Conservation (phyloP, 345 rosid species). For the Angophora floribunda region DNA sequence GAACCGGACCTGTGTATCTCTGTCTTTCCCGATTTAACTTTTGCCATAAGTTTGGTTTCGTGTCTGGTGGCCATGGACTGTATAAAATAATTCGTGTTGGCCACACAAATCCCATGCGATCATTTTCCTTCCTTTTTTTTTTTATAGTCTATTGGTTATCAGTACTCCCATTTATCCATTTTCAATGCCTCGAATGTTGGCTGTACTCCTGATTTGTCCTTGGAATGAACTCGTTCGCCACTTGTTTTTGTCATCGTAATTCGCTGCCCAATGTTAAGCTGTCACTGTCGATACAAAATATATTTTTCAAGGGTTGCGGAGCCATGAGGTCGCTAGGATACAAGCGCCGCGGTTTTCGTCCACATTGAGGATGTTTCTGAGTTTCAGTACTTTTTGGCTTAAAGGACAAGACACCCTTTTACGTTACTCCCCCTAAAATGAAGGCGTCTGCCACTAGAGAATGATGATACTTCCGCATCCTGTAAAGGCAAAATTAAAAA, state of each 20-base stretch:
- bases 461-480: background rate
- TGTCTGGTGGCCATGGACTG: constrained; percentile 17
- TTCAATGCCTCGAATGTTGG: background rate
- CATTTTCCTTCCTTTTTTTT: background rate
- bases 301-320: too few relatives aligned
- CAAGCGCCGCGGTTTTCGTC: background rate
- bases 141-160: background rate
- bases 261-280: background rate
- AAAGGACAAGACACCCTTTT: background rate
- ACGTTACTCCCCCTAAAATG: background rate
- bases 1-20: background rate
- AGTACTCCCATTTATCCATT: background rate
- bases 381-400: background rate
- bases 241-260: background rate
- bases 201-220: background rate
- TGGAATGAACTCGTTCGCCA: background rate
- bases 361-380: background rate
- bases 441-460: background rate
- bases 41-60: constrained; percentile 1
- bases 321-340: background rate
- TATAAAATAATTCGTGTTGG: constrained; percentile 33
- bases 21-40: background rate
- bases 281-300: background rate
- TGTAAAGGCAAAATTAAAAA: background rate
- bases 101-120: background rate